Evolutionary conservation across 306 rosid genomes (phyloP).

Genomic region (Dryas octopetala): DNA sequence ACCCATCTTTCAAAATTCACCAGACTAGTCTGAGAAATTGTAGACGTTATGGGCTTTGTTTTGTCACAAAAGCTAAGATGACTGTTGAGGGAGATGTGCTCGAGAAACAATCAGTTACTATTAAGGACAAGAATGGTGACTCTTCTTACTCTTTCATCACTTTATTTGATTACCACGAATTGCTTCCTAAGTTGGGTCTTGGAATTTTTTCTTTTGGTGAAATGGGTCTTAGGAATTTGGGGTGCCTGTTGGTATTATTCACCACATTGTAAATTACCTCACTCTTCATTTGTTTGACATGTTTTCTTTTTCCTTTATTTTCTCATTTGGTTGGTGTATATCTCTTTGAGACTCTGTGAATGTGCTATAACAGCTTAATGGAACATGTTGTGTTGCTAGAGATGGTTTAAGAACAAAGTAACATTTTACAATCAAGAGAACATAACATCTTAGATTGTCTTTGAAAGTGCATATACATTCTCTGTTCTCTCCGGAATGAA

Average conservation of each 20-base stretch:
- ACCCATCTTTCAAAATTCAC: conserved; percentile 32
- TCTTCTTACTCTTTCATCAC: conserved; percentile 15
- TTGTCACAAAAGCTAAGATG: conserved; percentile 42
- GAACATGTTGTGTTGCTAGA: too few relatives aligned
- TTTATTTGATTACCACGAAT: not conserved
- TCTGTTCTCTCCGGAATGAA: not conserved
- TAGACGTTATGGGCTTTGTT: conserved; percentile 30
- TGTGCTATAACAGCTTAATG: too few relatives aligned
- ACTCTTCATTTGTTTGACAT: not conserved
- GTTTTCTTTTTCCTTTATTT: not conserved
- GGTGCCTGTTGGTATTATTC: not conserved
- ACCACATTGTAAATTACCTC: not conserved
- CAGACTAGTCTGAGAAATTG: conserved; percentile 33
- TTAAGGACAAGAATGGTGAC: conserved; percentile 43
- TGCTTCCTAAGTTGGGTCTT: conserved; percentile 1
- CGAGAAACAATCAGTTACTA: conserved; percentile 39
- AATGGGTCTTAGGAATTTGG: conserved; percentile 4
- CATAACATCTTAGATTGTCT: not conserved
- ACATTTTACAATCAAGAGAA: not conserved
- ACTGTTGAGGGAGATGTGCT: conserved; percentile 55
- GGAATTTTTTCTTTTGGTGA: not conserved
- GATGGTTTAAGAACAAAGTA: too few relatives aligned
- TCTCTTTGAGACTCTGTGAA: too few relatives aligned
- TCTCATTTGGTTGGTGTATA: not conserved
- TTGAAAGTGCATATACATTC: not conserved